These are phyloP conservation scores for Cucurbita argyrosperma DNA, from an alignment of 306 rosid genomes.

Conservation along the genomic window DNA sequence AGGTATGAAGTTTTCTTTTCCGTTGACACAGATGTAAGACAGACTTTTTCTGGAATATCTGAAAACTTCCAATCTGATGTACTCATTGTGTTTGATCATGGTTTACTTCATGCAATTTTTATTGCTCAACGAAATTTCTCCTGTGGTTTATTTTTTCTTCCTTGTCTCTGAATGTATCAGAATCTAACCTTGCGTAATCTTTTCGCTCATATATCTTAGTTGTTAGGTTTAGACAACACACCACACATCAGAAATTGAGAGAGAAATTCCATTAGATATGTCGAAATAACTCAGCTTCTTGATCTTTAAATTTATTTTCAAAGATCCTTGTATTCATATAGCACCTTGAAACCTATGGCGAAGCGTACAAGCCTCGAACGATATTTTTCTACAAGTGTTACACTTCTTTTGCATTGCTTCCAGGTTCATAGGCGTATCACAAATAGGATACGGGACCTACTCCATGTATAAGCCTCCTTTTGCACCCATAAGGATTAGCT, in stretches of 20 bases:
- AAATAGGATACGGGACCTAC: neutral
- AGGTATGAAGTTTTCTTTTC: conserved; percentile 31
- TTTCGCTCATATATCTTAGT: neutral
- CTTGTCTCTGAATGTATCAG: neutral
- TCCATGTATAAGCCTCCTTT: neutral
- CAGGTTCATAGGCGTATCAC: neutral
- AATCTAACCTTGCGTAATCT: neutral
- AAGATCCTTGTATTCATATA: neutral
- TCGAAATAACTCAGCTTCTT: neutral
- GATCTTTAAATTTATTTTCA: neutral
- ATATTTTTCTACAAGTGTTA: neutral
- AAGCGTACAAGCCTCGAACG: neutral
- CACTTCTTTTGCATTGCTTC: neutral
- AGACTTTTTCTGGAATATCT: neutral
- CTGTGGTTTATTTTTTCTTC: neutral
- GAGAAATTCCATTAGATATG: neutral
- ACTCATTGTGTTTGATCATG: neutral
- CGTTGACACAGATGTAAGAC: neutral
- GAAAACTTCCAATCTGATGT: neutral
- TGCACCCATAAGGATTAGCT: neutral
- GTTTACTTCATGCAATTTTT: neutral
- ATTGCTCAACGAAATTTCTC: neutral
- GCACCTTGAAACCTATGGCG: neutral
- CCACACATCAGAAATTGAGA: neutral
- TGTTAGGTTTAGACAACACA: neutral